Percentiles rank a stretch among this genome's conserved stretches.
Evolutionary conservation across 2,329 filamentous ascomycete species (phyloP).

Genomic region (Trichoderma cornu-damae): DNA sequence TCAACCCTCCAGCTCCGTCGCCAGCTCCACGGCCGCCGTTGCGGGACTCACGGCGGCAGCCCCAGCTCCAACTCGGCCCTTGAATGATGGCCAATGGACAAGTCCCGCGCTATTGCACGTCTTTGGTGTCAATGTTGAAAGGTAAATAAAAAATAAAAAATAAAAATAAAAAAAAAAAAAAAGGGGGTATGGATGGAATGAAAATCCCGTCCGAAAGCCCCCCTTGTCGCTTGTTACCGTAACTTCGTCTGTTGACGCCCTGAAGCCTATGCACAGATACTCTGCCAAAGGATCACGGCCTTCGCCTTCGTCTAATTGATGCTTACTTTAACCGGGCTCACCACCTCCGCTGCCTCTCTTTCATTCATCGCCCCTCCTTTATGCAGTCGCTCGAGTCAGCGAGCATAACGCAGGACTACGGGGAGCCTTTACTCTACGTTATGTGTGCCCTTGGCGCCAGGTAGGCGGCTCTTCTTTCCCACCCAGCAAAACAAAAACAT

Average conservation of each 20-base stretch:
- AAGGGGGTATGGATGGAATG: no score
- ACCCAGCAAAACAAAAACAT: background rate
- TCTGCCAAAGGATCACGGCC: slow-evolving; percentile 20
- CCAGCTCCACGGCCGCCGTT: slow-evolving; percentile 2
- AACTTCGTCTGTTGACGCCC: background rate
- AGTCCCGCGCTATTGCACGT: slow-evolving; percentile 1
- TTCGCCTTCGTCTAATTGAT: slow-evolving; percentile 20
- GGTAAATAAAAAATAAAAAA: background rate
- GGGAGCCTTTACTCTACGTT: slow-evolving; percentile 24
- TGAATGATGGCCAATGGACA: background rate
- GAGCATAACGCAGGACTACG: slow-evolving; percentile 23
- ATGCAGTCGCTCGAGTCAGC: slow-evolving; percentile 24
- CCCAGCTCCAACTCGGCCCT: background rate
- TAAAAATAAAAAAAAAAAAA: no score
- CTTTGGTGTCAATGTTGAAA: slow-evolving; percentile 15
- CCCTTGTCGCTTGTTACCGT: background rate
- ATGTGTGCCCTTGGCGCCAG: slow-evolving; percentile 26
- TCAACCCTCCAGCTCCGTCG: slow-evolving; percentile 14
- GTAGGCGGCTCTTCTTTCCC: slow-evolving; percentile 15
- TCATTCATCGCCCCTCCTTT: slow-evolving; percentile 26
- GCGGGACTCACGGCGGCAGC: background rate
- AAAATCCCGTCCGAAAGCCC: background rate
- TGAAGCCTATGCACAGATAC: slow-evolving; percentile 20
- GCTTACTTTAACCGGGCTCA: slow-evolving; percentile 25
- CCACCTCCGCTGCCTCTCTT: slow-evolving; percentile 23